Conservation (phyloP, 495 filamentous ascomycete species). For the Aspergillus nidulans region DNA sequence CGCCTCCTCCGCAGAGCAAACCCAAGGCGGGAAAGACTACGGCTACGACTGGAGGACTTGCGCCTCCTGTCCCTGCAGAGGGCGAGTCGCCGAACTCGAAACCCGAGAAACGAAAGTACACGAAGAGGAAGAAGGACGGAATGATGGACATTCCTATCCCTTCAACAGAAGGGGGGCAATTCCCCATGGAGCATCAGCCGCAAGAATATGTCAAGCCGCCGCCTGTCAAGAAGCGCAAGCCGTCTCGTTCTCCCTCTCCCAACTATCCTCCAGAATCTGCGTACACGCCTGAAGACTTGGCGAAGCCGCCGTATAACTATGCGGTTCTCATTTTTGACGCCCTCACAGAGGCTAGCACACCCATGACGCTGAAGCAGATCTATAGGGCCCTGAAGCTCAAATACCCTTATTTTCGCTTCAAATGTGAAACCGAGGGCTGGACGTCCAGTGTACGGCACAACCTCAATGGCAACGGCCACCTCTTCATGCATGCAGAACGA, state of each 20-base stretch:
- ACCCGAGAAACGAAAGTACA: slow-evolving; percentile 73
- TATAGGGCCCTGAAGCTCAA: slow-evolving; percentile 83
- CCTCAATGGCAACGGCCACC: slow-evolving; percentile 73
- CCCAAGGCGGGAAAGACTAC: slow-evolving; percentile 57
- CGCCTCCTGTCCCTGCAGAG: slow-evolving; percentile 37
- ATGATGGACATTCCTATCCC: slow-evolving; percentile 40
- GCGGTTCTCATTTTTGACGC: slow-evolving; percentile 89
- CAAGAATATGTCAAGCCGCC: slow-evolving; percentile 42
- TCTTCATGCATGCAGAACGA: slow-evolving; percentile 79
- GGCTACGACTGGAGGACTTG: slow-evolving; percentile 4
- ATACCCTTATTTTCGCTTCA: slow-evolving; percentile 88
- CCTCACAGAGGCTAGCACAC: slow-evolving; percentile 63
- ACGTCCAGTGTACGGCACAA: slow-evolving; percentile 97
- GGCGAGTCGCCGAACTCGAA: slow-evolving; percentile 53
- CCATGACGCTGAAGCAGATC: slow-evolving; percentile 86
- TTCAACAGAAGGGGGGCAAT: slow-evolving; percentile 44
- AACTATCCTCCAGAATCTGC: slow-evolving; percentile 68
- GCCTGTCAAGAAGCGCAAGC: slow-evolving; percentile 51
- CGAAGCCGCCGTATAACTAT: slow-evolving; percentile 83
- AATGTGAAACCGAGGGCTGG: slow-evolving; percentile 79
- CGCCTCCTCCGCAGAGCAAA: slow-evolving; percentile 44
- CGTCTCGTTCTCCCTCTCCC: slow-evolving; percentile 64
- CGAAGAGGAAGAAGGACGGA: slow-evolving; percentile 62
- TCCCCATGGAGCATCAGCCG: slow-evolving; percentile 37
- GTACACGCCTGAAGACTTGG: slow-evolving; percentile 77